Percentiles rank a stretch among this genome's conserved stretches.
Evolutionary conservation across 805 yeast species (phyloP).

Genomic region (Ogataea pini): DNA sequence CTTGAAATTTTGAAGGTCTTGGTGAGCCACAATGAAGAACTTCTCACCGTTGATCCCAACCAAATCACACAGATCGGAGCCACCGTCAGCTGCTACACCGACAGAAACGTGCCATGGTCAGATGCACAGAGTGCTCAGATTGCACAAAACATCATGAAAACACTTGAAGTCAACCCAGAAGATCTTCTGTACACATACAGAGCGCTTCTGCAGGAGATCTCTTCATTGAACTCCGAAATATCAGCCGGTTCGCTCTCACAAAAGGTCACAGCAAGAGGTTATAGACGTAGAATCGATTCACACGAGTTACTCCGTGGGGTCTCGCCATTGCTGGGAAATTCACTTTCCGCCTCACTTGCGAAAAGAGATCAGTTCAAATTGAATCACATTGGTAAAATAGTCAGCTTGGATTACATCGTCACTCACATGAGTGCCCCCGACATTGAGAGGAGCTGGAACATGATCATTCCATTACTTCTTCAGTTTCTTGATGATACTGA

Average conservation of each 20-base stretch:
- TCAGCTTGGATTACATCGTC: constrained; percentile 15
- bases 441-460: constrained; percentile 29
- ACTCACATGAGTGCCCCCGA: constrained; percentile 2
- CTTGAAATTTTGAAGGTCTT: background rate
- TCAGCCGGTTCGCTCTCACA: constrained; percentile 7
- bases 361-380: constrained; percentile 23
- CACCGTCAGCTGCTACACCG: constrained; percentile 3
- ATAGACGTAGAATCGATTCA: constrained; percentile 6
- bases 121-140: background rate
- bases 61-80: background rate
- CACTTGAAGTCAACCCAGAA: background rate
- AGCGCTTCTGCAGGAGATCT: constrained; percentile 4
- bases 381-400: constrained; percentile 16
- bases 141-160: background rate
- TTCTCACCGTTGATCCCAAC: background rate
- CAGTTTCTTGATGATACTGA: constrained; percentile 34
- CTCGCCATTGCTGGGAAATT: constrained; percentile 21
- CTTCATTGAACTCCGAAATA: constrained; percentile 6
- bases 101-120: constrained; percentile 13
- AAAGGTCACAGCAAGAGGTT: constrained; percentile 19
- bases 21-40: background rate
- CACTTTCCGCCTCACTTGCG: constrained; percentile 18
- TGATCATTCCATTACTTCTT: constrained; percentile 29
- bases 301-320: constrained; percentile 17
- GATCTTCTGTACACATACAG: background rate